Evolutionary conservation across 106 monocot genomes (phyloP).

Genomic region (Dendrobium officinale): DNA sequence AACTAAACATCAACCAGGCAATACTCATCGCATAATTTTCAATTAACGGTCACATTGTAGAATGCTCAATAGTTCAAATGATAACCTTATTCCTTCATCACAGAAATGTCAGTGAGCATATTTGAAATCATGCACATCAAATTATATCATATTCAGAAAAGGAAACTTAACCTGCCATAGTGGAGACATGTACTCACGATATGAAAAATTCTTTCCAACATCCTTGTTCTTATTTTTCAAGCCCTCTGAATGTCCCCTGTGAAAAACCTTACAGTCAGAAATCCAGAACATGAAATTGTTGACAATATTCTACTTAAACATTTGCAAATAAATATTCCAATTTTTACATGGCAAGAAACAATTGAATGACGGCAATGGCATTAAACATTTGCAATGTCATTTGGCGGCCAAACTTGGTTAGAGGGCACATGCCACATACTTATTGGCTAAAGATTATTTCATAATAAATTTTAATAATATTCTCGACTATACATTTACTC

Average conservation of each 20-base stretch:
- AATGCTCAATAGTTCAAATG: no score
- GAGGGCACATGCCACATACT: no score
- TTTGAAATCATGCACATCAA: no score
- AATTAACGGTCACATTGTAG: no score
- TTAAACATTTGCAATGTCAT: neutral
- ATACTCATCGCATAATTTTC: no score
- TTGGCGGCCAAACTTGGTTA: no score
- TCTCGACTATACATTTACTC: no score
- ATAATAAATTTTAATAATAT: no score
- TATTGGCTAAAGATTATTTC: no score
- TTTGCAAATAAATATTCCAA: neutral
- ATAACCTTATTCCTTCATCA: no score
- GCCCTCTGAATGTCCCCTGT: conserved; percentile 23
- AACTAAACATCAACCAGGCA: no score
- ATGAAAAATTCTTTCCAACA: conserved; percentile 27
- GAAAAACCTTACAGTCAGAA: neutral
- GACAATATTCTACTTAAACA: neutral
- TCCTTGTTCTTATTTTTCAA: neutral
- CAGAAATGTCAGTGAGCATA: no score
- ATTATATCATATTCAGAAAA: neutral
- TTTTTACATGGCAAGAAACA: neutral
- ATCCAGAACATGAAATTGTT: neutral
- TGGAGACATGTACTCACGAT: conserved; percentile 81
- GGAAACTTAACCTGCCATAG: conserved; percentile 64
- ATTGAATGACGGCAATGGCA: neutral